Conservation (phyloP, 257 asterid genomes). For the Osmanthus fragrans region DNA sequence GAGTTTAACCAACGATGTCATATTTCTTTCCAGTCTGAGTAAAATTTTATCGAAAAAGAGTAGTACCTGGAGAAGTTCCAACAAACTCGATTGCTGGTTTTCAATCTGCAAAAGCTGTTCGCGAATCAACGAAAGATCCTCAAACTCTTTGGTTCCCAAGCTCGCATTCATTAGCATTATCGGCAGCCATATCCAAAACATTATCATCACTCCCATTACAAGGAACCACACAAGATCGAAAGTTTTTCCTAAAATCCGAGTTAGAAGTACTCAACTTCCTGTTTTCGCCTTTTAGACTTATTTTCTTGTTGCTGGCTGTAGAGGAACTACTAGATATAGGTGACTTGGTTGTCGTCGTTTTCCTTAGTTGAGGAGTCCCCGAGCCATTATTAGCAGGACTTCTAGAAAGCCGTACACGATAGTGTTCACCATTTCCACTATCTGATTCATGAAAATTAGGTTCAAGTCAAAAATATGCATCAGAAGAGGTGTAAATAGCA, state of each 20-base stretch:
- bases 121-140: constrained; percentile 57
- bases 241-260: constrained; percentile 34
- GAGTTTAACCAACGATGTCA: not conserved
- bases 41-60: not conserved
- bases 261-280: constrained; percentile 35
- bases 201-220: constrained; percentile 29
- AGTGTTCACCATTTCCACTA: constrained; percentile 36
- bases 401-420: constrained; percentile 31
- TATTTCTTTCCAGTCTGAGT: not conserved
- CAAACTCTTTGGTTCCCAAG: constrained; percentile 49
- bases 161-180: constrained; percentile 13
- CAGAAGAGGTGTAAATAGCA: not conserved
- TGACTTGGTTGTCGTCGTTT: constrained; percentile 28
- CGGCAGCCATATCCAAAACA: constrained; percentile 13
- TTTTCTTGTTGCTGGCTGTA: constrained; percentile 39
- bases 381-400: constrained; percentile 24
- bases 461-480: not conserved
- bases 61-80: constrained; percentile 78
- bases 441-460: constrained; percentile 36
- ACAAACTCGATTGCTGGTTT: constrained; percentile 69
- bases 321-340: constrained; percentile 46
- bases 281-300: constrained; percentile 30
- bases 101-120: constrained; percentile 75
- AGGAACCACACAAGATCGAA: constrained; percentile 62
- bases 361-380: constrained; percentile 45